phyloP scores from a whole-genome alignment of 208 protist species.

The Trypanosoma melophagium region DNA sequence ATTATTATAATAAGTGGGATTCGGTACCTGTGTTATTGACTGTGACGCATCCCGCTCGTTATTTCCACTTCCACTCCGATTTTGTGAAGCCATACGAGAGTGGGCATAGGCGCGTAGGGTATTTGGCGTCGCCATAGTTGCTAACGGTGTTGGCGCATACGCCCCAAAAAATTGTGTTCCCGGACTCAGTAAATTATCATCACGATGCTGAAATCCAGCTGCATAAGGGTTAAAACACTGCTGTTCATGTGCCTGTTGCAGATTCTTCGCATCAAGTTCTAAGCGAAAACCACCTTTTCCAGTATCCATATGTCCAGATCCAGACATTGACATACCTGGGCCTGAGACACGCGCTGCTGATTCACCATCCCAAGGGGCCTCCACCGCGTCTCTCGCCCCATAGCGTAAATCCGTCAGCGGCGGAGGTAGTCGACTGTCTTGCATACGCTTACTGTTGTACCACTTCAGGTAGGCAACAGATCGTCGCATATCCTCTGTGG shows the following conservation, averaged over 20 bases:
- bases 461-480: constrained; percentile 84
- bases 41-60: constrained; percentile 9
- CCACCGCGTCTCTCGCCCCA: constrained; percentile 30
- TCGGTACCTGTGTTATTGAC: constrained; percentile 6
- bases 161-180: constrained; percentile 87
- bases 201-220: constrained; percentile 41
- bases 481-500: constrained; percentile 81
- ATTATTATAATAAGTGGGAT: constrained; percentile 14
- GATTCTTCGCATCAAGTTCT: constrained; percentile 68
- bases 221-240: constrained; percentile 78
- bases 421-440: constrained; percentile 64
- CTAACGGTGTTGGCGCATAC: constrained; percentile 79
- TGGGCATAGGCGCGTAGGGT: constrained; percentile 80
- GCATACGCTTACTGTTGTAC: constrained; percentile 73
- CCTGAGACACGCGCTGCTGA: constrained; percentile 3
- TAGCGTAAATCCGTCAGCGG: constrained; percentile 61
- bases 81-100: constrained; percentile 45
- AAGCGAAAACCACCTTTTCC: constrained; percentile 39
- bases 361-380: constrained; percentile 65
- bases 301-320: constrained; percentile 1
- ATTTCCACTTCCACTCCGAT: constrained; percentile 9
- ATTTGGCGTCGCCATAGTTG: constrained; percentile 65
- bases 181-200: constrained; percentile 72
- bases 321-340: background rate
- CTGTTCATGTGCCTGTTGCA: constrained; percentile 68